Percentiles rank a stretch among this genome's conserved stretches.
Evolutionary conservation across 1,284 basidiomycete genomes (phyloP).

Genomic region (Malassezia psittaci): DNA sequence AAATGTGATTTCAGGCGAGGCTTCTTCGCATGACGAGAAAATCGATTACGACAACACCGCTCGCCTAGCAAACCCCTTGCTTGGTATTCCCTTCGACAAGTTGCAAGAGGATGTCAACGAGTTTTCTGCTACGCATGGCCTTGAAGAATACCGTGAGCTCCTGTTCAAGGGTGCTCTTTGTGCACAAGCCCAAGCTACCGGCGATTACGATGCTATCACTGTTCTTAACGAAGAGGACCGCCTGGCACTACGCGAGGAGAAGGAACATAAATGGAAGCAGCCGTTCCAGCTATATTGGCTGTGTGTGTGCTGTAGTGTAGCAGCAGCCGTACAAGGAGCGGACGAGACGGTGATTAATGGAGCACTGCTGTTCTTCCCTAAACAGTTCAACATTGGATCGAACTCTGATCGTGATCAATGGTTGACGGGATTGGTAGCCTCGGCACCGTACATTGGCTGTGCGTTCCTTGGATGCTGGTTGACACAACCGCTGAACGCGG

Average conservation of each 20-base stretch:
- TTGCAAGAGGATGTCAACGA: too few species aligned
- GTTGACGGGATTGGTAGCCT: neutral
- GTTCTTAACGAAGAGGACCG: slow-evolving; percentile 59
- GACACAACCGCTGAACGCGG: slow-evolving; percentile 61
- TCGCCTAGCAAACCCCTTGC: too few species aligned
- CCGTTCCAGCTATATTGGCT: slow-evolving; percentile 57
- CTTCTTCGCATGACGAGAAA: too few species aligned
- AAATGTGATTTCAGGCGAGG: too few species aligned
- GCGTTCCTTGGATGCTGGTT: slow-evolving; percentile 55
- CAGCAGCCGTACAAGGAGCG: slow-evolving; percentile 57
- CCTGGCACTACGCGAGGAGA: slow-evolving; percentile 52
- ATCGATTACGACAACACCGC: too few species aligned
- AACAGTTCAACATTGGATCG: slow-evolving; percentile 56
- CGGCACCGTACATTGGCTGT: slow-evolving; percentile 57
- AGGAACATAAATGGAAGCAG: slow-evolving; percentile 54
- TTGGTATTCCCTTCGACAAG: too few species aligned
- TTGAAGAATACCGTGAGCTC: too few species aligned
- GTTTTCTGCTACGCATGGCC: too few species aligned
- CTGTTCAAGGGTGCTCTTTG: too few species aligned
- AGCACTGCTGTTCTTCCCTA: slow-evolving; percentile 51
- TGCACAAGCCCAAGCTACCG: too few species aligned
- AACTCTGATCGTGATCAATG: slow-evolving; percentile 22
- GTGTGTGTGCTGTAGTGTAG: slow-evolving; percentile 56
- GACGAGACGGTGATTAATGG: slow-evolving; percentile 62
- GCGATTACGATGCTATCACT: slow-evolving; percentile 39